Conservation (phyloP, 257 asterid species). For the Nicotiana obtusifolia region DNA sequence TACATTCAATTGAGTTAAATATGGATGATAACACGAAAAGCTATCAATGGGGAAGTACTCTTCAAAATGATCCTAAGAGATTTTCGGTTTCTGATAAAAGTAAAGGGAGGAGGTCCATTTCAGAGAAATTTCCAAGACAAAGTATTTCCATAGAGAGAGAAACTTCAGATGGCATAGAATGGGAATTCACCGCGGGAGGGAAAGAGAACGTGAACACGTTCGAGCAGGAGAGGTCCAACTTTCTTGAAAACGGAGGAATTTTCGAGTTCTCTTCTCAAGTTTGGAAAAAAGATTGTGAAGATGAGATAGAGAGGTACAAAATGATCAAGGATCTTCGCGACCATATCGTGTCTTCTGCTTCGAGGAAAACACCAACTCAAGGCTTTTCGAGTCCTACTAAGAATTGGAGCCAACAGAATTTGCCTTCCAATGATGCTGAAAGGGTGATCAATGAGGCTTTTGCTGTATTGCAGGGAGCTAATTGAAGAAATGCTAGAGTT, state of each 20-base stretch:
- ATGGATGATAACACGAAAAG: constrained; percentile 47
- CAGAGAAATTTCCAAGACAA: constrained; percentile 37
- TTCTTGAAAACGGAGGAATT: constrained; percentile 26
- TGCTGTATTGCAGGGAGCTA: constrained; percentile 28
- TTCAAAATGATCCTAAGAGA: constrained; percentile 33
- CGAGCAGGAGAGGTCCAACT: constrained; percentile 14
- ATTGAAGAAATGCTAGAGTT: constrained; percentile 19
- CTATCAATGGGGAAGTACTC: constrained; percentile 45
- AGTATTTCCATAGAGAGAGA: constrained; percentile 33
- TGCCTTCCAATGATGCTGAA: constrained; percentile 39
- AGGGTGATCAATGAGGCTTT: constrained; percentile 40
- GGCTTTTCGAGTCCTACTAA: constrained; percentile 33
- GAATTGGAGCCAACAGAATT: constrained; percentile 29
- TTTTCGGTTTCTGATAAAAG: constrained; percentile 25
- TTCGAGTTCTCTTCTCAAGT: constrained; percentile 47
- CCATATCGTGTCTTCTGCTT: constrained; percentile 75
- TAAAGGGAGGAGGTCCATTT: constrained; percentile 42
- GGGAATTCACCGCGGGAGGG: constrained; percentile 41
- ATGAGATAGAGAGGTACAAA: constrained; percentile 75
- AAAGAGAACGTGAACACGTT: constrained; percentile 18
- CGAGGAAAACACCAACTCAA: constrained; percentile 44
- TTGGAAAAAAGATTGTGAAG: constrained; percentile 60
- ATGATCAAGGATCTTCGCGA: constrained; percentile 86
- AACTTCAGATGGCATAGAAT: constrained; percentile 44
- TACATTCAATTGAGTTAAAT: constrained; percentile 57